Base-by-base conservation (phyloP, 176 grass and related monocot genomes). In the Triticum urartu region DNA sequence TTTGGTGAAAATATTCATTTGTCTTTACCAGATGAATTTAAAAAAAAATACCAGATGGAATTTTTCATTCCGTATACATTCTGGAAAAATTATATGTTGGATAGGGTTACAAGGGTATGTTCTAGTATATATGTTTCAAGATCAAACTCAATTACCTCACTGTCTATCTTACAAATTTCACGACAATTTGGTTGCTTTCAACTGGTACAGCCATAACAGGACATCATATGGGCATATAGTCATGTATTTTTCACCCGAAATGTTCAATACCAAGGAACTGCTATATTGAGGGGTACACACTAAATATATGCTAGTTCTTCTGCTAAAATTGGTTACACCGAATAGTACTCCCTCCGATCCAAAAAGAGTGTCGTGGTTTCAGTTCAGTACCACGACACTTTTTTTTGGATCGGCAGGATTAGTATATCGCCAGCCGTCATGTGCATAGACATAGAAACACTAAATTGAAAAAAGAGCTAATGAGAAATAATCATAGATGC, bases 71-170 rank as follows among this genome's bases (percentile, higher is more conserved):
- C 30, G 14, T 76, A 18, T 25, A 32, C 7, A 32, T 54, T 54
- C 12, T 75, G 0, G 8, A 32, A 54, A 77, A 54, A 11, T 18
- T 26, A 75, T 25, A 54, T 54, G 15, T 20, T 76, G 26, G 26
- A 25, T 2, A 52, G 7, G 24, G 13, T 50, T 15, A 50, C 47
- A 50, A 50, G 48, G 48, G 25, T 54, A 18, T 75, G 43, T 76
- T 76, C 45, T 76, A 43, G 42, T 43, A 76, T 76, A 54, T 54
- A 52, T 76, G 25, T 54, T 76, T 33, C 72, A 56, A 75, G 42
- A 50, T 75, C 13, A 47, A 9, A 42, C 9, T 81, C 24, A 20
- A 64, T 45, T 17, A 30, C n/a, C 35, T 42, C 2, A 13, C 21
- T 67, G 25, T 47, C 25, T 32, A 66, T 7, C 61, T 66, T 66